Evolutionary conservation across 2,329 filamentous ascomycete genomes (phyloP).

Genomic region (Ophiognomonia clavigignenti-juglandacearum): DNA sequence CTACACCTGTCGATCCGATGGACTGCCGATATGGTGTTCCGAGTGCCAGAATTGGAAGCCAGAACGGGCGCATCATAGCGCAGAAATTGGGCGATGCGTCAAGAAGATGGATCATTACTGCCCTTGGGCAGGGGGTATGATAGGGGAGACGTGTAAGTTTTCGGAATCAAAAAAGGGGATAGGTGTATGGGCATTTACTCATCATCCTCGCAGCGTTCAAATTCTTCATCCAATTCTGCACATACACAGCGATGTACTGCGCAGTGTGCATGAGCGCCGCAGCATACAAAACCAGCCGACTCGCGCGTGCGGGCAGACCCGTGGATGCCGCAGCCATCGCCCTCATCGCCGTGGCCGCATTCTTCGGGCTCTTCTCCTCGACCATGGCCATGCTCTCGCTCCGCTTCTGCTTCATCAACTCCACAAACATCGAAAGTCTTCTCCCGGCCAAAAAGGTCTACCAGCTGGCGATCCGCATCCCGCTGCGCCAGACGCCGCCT

Average conservation of each 20-base stretch:
- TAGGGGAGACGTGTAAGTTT: slow-evolving; percentile 68
- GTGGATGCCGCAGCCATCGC: slow-evolving; percentile 61
- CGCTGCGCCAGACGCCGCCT: slow-evolving; percentile 28
- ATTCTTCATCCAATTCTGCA: slow-evolving; percentile 84
- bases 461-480: slow-evolving; percentile 70
- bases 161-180: neutral
- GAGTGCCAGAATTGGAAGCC: slow-evolving; percentile 83
- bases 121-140: slow-evolving; percentile 92
- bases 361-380: slow-evolving; percentile 77
- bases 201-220: slow-evolving; percentile 65
- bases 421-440: slow-evolving; percentile 80
- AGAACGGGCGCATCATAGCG: slow-evolving; percentile 82
- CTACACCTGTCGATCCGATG: slow-evolving; percentile 79
- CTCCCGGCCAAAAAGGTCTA: slow-evolving; percentile 56
- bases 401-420: slow-evolving; percentile 66
- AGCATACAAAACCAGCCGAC: slow-evolving; percentile 58
- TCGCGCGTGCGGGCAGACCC: slow-evolving; percentile 34
- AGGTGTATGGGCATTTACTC: no score
- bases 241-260: slow-evolving; percentile 67
- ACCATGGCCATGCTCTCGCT: slow-evolving; percentile 72
- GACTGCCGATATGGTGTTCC: slow-evolving; percentile 81
- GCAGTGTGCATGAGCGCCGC: slow-evolving; percentile 57
- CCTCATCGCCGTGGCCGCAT: slow-evolving; percentile 57
- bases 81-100: slow-evolving; percentile 75
- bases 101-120: slow-evolving; percentile 94